Conservation (phyloP, 2,329 filamentous ascomycete genomes). For the Xylariaceae sp. region DNA sequence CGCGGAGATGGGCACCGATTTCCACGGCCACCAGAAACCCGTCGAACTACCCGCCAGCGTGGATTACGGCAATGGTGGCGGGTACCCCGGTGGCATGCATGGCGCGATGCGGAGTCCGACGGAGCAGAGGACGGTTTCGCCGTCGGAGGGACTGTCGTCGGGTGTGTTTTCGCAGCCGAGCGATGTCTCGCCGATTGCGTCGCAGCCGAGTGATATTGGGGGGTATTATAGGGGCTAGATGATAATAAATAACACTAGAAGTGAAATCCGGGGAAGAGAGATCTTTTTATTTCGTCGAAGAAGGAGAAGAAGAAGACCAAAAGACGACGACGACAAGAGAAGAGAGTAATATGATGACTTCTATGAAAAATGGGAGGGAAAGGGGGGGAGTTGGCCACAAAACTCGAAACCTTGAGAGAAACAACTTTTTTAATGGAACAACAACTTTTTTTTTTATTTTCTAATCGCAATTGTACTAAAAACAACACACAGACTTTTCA, state of each 20-base stretch:
- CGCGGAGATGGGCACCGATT: constrained; percentile 20
- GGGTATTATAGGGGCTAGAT: neutral
- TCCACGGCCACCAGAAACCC: neutral
- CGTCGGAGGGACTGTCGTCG: constrained; percentile 4
- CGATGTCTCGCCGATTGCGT: constrained; percentile 4
- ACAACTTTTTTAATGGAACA: no score
- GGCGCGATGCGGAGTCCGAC: neutral
- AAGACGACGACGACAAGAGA: neutral
- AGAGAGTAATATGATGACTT: neutral
- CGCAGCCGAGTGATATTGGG: constrained; percentile 7
- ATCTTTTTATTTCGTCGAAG: neutral
- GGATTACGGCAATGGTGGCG: neutral
- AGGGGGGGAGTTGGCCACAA: neutral
- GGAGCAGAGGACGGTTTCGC: neutral
- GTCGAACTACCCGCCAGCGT: constrained; percentile 20
- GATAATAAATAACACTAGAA: neutral
- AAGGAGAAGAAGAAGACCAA: neutral
- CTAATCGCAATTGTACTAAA: no score
- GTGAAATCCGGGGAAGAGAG: neutral
- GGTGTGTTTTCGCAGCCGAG: constrained; percentile 8
- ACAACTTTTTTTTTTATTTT: no score
- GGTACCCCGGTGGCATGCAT: neutral
- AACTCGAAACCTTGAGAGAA: neutral
- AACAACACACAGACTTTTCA: no score
- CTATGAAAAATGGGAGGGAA: neutral